Base-by-base conservation (phyloP, 2,329 filamentous ascomycete species). In the Aspergillus aculeatus region DNA sequence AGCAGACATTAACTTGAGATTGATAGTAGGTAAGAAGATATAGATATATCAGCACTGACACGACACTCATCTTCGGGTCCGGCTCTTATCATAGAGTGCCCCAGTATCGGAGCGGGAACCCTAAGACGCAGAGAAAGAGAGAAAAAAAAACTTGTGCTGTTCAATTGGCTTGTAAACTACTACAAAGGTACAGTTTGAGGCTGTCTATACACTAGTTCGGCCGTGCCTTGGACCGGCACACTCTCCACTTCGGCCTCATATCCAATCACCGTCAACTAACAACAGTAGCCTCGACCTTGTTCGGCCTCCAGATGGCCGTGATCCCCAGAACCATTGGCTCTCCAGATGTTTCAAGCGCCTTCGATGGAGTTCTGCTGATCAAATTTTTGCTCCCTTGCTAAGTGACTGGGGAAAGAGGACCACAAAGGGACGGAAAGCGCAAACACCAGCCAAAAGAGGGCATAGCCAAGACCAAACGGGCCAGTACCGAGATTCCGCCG, bases 281-380 rank as follows among this genome's bases (percentile, higher is more conserved):
- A 44, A 44, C 38, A 16, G 38, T 44, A 44, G 38, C n/a, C 38
- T 19, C 38, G 38, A 44, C 38, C 38, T 44, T 44, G 38, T 44
- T 44, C 38, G 38, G 38, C 38, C 5, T 44, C 16, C 16, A 19
- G 16, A 44, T 44, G 38, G 14, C 14, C 38, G 16, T 44, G 38
- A 44, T 44, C 38, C 38, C 38, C 38, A 44, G 38, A 44, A 19
- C 38, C n/a, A 44, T 44, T 44, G 38, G 38, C 16, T 78, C 77
- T 23, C 73, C 74, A 23, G 77, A 75, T 1, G 66, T 75, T 67
- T 81, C 77, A 12, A 81, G 74, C 23, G 76, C 77, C 16, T 44
- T 44, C 38, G 38, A 44, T 44, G 38, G 38, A 44, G 38, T 44
- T 44, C 38, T 44, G 38, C 38, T 44, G 38, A 5, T 44, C 38